Evolutionary conservation across 495 filamentous ascomycete species (phyloP), one percentile per base, ranked within the genome.

Genomic region (Aspergillus nidulans): DNA sequence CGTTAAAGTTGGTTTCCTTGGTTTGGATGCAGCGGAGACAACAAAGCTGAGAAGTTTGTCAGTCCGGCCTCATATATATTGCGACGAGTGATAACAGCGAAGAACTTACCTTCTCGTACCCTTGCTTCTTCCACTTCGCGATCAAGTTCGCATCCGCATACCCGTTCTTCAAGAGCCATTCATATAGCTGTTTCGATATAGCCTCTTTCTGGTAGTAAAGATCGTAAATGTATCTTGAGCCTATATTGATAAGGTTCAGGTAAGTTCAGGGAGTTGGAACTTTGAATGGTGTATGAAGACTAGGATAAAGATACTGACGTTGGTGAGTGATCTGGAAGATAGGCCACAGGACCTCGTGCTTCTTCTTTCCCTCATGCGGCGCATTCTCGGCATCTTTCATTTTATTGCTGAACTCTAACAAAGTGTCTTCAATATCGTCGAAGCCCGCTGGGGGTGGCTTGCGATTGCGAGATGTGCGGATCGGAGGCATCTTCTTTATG

Each of bases 111-210:
- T 97, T 97, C 74, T 97, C 94, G 72, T 99, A 99, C 19, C 94
- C 95, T 64, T 92, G 88, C 74, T 97, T 99, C 81, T 99, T 99
- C 94, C 94, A 99, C 74, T 99, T 97, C 15, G 94, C 94, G 65
- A 99, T 97, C 58, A 99, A 75, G 69, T 87, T 92, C 18, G 88
- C 82, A 75, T 99, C 94, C 9, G 90, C 94, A 69, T 99, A 97
- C 44, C 85, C 85, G 69, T 97, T 95, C 81, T 99, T 99, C 42
- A 97, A 78, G 62, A 97, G 76, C 87, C 89, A 99, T 57, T 96
- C 92, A 69, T 99, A 99, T 13, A 97, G 78, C 67, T 82, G 77
- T 70, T 89, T 91, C 56, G 81, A 86, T 71, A 99, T 97, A 42
- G 92, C 91, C 71, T 96, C 89, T 74, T 96, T 96, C 68, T 95